These are phyloP conservation scores for Phytophthora nicotianae DNA, from an alignment of 352 stramenopile genomes.

Conservation along the genomic window DNA sequence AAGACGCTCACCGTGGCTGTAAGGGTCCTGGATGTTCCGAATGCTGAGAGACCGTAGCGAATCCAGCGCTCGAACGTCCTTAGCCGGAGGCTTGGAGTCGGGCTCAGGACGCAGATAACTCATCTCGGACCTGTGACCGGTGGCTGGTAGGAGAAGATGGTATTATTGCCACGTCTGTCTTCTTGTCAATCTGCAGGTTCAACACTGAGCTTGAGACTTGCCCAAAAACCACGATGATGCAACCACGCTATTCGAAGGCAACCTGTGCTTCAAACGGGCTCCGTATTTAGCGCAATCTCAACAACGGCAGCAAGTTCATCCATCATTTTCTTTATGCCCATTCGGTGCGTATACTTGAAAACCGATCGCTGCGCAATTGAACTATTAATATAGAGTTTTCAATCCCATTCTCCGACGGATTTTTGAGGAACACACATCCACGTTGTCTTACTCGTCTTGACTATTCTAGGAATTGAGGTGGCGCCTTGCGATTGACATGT, in stretches of 20 bases:
- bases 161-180: not conserved
- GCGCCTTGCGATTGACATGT: too few relatives aligned
- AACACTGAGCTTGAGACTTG: not conserved
- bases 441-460: too few relatives aligned
- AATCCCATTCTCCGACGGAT: too few relatives aligned
- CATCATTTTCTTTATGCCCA: not conserved
- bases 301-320: not conserved
- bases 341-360: too few relatives aligned
- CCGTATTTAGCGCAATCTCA: not conserved
- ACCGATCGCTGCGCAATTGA: too few relatives aligned
- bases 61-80: not conserved
- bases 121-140: not conserved
- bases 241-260: not conserved
- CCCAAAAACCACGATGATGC: not conserved
- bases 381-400: too few relatives aligned
- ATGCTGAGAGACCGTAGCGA: not conserved
- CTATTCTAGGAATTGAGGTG: too few relatives aligned
- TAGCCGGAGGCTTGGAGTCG: not conserved
- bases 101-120: not conserved
- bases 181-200: not conserved
- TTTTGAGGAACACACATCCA: too few relatives aligned
- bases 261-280: not conserved
- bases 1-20: slow-evolving; percentile 40
- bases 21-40: slow-evolving; percentile 30
- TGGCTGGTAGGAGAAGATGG: not conserved